phyloP scores from a whole-genome alignment of 2,329 filamentous ascomycete genomes.

The Pleoardoris graminearum region DNA sequence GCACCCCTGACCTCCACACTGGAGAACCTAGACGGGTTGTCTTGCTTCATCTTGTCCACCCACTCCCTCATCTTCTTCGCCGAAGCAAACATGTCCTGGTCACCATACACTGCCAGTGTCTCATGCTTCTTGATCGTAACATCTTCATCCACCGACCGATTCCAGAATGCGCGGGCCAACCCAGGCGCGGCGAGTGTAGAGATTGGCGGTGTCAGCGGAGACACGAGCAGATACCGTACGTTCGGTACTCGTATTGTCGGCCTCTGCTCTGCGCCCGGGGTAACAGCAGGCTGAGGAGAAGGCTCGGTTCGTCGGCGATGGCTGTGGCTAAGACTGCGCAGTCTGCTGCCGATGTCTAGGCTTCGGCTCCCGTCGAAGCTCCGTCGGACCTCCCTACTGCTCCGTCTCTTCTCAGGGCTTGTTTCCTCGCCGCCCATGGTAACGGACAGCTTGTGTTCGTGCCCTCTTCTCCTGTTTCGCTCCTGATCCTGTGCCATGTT shows the following conservation, averaged over 20 bases:
- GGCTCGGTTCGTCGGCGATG: constrained; percentile 13
- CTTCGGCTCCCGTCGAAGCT: constrained; percentile 38
- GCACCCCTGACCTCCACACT: constrained; percentile 53
- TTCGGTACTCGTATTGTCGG: constrained; percentile 21
- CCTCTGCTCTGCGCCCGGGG: not conserved
- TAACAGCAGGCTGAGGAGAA: constrained; percentile 11
- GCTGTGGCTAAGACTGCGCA: constrained; percentile 34
- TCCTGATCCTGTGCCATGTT: constrained; percentile 25
- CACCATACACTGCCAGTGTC: constrained; percentile 74
- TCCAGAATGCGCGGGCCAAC: constrained; percentile 36
- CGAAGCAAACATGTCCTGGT: constrained; percentile 73
- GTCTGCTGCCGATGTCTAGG: constrained; percentile 38
- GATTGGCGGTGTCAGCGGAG: constrained; percentile 51
- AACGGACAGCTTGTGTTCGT: constrained; percentile 31
- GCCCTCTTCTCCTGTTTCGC: constrained; percentile 18
- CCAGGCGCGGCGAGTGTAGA: constrained; percentile 42
- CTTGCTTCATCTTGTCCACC: constrained; percentile 57
- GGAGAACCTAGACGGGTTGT: constrained; percentile 37
- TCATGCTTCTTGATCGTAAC: constrained; percentile 27
- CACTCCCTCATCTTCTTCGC: constrained; percentile 67
- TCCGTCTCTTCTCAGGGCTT: constrained; percentile 42
- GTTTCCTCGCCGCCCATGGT: constrained; percentile 55
- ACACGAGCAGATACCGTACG: constrained; percentile 51
- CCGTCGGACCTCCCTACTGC: constrained; percentile 47
- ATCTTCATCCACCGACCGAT: constrained; percentile 16